A percentile compares a stretch with the other conserved stretches of the same genome.
phyloP scores from a whole-genome alignment of 1,139 yeast species.

The Wickerhamiella pararugosa region DNA sequence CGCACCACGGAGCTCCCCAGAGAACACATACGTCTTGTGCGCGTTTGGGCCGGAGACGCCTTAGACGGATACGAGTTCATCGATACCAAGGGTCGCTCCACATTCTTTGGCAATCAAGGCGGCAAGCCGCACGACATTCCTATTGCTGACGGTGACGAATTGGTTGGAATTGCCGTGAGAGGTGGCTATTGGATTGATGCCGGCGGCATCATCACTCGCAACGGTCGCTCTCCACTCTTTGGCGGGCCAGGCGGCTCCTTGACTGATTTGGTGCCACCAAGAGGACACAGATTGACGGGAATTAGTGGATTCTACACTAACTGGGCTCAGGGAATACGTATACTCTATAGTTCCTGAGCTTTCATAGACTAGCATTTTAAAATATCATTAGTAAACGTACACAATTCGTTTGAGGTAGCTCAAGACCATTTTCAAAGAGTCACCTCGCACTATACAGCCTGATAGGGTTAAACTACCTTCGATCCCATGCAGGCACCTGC shows the following conservation, averaged over 20 bases:
- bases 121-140: slow-evolving; percentile 41
- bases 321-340: slow-evolving; percentile 67
- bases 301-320: slow-evolving; percentile 47
- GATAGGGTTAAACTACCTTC: too few species aligned
- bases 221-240: slow-evolving; percentile 26
- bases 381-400: too few species aligned
- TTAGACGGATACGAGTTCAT: slow-evolving; percentile 55
- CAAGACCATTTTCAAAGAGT: too few species aligned
- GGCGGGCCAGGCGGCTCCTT: slow-evolving; percentile 57
- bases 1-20: slow-evolving; percentile 10
- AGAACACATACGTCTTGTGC: slow-evolving; percentile 9
- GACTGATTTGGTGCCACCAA: slow-evolving; percentile 45
- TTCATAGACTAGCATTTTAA: slow-evolving; percentile 32
- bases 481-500: too few species aligned
- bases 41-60: slow-evolving; percentile 53
- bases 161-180: slow-evolving; percentile 48
- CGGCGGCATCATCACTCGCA: slow-evolving; percentile 45
- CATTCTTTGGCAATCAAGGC: slow-evolving; percentile 49
- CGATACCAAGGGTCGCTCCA: slow-evolving; percentile 18
- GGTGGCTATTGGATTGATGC: slow-evolving; percentile 88
- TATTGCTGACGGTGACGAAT: slow-evolving; percentile 40
- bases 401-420: too few species aligned
- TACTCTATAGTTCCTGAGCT: slow-evolving; percentile 27
- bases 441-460: too few species aligned
- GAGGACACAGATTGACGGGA: slow-evolving; percentile 45